Evolutionary conservation across 164 flowering plant species (phyloP).

Genomic region (Tetrastigma voinierianum): DNA sequence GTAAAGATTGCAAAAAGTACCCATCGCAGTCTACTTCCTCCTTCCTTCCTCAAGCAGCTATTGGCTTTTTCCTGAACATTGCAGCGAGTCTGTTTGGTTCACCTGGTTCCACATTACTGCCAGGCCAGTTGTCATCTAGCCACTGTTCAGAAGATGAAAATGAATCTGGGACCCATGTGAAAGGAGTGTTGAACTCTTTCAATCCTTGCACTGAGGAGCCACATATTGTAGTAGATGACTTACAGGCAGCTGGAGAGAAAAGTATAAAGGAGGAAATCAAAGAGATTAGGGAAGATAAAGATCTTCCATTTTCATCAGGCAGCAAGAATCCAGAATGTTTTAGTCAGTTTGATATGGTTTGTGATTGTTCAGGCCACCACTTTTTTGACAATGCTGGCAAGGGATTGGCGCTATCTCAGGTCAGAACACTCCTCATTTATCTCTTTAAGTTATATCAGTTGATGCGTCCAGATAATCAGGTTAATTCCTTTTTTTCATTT

Average conservation of each 20-base stretch:
- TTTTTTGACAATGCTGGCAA: constrained; percentile 43
- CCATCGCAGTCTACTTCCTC: constrained; percentile 27
- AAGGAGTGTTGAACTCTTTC: constrained; percentile 28
- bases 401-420: constrained; percentile 51
- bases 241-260: constrained; percentile 14
- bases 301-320: constrained; percentile 6
- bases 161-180: constrained; percentile 13
- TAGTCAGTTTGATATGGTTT: constrained; percentile 68
- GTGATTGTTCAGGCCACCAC: constrained; percentile 72
- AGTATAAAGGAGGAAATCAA: constrained; percentile 19
- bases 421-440: constrained; percentile 15
- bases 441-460: not conserved
- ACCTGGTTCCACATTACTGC: constrained; percentile 36
- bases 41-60: constrained; percentile 57
- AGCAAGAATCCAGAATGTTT: constrained; percentile 25
- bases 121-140: constrained; percentile 20
- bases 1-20: constrained; percentile 24
- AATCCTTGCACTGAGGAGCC: constrained; percentile 17
- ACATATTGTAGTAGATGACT: constrained; percentile 13
- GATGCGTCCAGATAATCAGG: not conserved
- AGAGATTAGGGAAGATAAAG: constrained; percentile 18
- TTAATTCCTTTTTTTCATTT: constrained; percentile 3
- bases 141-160: constrained; percentile 18
- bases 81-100: constrained; percentile 55
- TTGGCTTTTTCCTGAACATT: constrained; percentile 57